Conservation (phyloP, 2,329 filamentous ascomycete genomes). For the Fonsecaea multimorphosa region DNA sequence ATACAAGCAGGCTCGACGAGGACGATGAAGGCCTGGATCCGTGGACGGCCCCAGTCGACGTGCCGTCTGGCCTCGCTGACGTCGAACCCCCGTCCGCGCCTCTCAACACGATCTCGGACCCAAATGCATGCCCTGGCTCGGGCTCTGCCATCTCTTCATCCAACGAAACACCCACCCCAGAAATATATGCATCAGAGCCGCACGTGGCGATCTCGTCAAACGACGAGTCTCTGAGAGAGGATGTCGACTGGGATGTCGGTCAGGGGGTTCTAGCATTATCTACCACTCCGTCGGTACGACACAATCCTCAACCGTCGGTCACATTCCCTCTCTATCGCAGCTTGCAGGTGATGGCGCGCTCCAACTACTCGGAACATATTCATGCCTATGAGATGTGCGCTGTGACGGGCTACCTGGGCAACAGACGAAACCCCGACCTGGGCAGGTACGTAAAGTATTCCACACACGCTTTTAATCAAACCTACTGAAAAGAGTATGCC, state of each 20-base stretch:
- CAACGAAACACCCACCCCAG: background rate
- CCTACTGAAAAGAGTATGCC: background rate
- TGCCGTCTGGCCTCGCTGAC: background rate
- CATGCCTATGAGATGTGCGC: slow-evolving; percentile 30
- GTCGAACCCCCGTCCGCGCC: background rate
- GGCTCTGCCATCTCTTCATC: background rate
- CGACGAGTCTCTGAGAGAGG: background rate
- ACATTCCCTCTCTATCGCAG: slow-evolving; percentile 12
- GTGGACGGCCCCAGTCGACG: background rate
- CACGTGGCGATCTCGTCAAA: background rate
- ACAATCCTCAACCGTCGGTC: background rate
- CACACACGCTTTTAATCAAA: background rate
- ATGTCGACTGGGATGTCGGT: background rate
- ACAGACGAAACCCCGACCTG: slow-evolving; percentile 9
- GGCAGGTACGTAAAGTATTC: slow-evolving; percentile 24
- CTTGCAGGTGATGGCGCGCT: slow-evolving; percentile 18
- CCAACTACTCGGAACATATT: slow-evolving; percentile 29
- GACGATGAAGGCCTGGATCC: background rate
- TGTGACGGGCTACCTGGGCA: slow-evolving; percentile 12
- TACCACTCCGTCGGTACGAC: background rate
- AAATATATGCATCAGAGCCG: background rate
- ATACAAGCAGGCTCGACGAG: background rate
- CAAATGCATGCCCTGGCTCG: background rate
- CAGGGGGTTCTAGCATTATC: background rate
- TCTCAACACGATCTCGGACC: background rate